Conservation (phyloP, 2,329 filamentous ascomycete species). For the Xylaria sp. region DNA sequence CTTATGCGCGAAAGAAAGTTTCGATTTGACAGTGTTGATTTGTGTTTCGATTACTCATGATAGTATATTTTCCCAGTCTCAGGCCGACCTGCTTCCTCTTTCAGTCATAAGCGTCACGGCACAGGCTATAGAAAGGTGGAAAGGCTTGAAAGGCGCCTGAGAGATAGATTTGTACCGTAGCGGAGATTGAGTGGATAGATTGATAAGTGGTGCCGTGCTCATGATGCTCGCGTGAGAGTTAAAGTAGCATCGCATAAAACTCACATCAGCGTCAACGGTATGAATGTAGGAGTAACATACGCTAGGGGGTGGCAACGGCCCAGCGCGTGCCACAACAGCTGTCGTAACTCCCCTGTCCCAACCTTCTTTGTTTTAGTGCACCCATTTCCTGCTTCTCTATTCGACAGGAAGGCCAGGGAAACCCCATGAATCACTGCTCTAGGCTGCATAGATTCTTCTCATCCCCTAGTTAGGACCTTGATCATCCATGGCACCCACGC, state of each 20-base stretch:
- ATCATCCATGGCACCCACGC: conserved; percentile 17
- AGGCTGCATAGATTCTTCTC: conserved; percentile 9
- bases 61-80: neutral
- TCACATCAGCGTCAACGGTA: neutral
- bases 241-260: conserved; percentile 5
- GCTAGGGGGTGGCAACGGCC: conserved; percentile 16
- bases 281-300: conserved; percentile 4
- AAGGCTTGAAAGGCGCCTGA: neutral
- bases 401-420: conserved; percentile 1
- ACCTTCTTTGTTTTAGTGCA: conserved; percentile 13
- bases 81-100: neutral
- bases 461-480: neutral
- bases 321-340: conserved; percentile 21
- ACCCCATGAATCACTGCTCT: neutral
- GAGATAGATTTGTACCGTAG: neutral
- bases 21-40: neutral
- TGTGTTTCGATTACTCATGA: neutral
- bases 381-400: conserved; percentile 11
- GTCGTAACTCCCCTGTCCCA: conserved; percentile 24
- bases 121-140: neutral
- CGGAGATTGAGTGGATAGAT: neutral
- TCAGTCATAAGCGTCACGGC: neutral
- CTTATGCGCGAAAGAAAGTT: neutral
- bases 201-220: neutral
- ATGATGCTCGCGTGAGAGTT: neutral